Evolutionary conservation across 306 rosid species (phyloP), one percentile per base, ranked within the genome.

Genomic region (Citrullus amarus): DNA sequence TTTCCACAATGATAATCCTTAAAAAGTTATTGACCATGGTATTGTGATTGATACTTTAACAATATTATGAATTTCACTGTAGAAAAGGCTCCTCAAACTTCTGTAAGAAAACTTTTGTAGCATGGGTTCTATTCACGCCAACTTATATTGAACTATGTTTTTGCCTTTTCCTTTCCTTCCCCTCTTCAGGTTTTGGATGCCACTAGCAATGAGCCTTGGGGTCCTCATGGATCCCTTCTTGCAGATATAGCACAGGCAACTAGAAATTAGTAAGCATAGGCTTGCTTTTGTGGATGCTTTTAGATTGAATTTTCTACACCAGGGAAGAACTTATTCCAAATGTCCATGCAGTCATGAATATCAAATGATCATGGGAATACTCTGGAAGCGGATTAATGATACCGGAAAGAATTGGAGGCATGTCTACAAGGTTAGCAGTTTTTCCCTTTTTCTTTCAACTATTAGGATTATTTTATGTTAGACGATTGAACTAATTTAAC

Each of bases 381-480:
- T 92, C 74, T 96, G 99, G 99, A 96, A 96, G 91, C 90, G 99
- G 81, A 85, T 96, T 80, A 96, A 88, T 78, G 99, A 96, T 83
- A 96, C 97, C 67, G 99, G 99, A 74, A 96, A 91, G 93, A 96
- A 96, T 81, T 96, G 99, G 99, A 91, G 99, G 70, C 99, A 96
- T 77, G 99, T 96, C 80, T 96, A 92, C 89, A 96, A 96, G 99
- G 99, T 96, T 80, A 60, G 63, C 25, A 44, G 18, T 54, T 36
- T 32, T 41, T n/a, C 65, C 50, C 28, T 30, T 25, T 60, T 58
- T 46, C 61, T 81, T 46, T 73, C 8, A 0, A 16, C 72, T 14
- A 17, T 17, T 17, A 66, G 50, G 46, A 66, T 66, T 7, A 8
- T 38, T 18, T 14, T 38, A 5, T 28, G 36, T 17, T 25, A 0